A percentile compares a stretch with the other conserved stretches of the same genome.
phyloP scores from a whole-genome alignment of 2,329 filamentous ascomycete species.

The Coniochaeta prunicola region DNA sequence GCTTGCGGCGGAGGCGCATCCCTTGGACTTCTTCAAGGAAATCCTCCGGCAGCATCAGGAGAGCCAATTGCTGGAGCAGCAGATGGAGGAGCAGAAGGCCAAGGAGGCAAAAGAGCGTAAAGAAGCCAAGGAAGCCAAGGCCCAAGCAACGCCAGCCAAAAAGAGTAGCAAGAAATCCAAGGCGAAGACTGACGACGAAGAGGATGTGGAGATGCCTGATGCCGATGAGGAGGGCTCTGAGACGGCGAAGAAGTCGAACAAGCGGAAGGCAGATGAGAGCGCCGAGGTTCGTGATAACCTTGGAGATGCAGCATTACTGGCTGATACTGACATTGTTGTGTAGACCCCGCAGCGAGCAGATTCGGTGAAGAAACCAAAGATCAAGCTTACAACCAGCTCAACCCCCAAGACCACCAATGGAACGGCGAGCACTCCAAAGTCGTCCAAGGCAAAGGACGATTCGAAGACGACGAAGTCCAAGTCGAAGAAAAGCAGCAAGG shows the following conservation, averaged over 20 bases:
- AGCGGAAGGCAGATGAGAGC: slow-evolving; percentile 83
- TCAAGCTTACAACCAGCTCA: slow-evolving; percentile 55
- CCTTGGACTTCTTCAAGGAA: slow-evolving; percentile 76
- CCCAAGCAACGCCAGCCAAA: slow-evolving; percentile 29
- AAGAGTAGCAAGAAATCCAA: slow-evolving; percentile 34
- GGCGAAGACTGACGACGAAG: slow-evolving; percentile 44
- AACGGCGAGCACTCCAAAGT: slow-evolving; percentile 41
- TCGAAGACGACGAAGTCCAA: slow-evolving; percentile 33
- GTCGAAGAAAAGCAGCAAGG: slow-evolving; percentile 45
- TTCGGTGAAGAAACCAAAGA: slow-evolving; percentile 62
- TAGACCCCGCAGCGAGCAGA: slow-evolving; percentile 52
- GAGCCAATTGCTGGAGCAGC: slow-evolving; percentile 47
- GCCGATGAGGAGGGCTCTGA: slow-evolving; percentile 44
- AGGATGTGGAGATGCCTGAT: slow-evolving; percentile 56
- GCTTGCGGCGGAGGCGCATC: slow-evolving; percentile 70
- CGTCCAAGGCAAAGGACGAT: slow-evolving; percentile 44
- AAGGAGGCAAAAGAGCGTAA: neutral
- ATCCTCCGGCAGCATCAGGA: slow-evolving; percentile 66
- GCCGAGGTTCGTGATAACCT: slow-evolving; percentile 48
- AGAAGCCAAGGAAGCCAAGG: slow-evolving; percentile 31
- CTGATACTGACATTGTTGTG: neutral
- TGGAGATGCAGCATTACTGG: neutral
- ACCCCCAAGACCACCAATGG: slow-evolving; percentile 66
- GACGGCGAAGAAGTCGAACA: slow-evolving; percentile 53
- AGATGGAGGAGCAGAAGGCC: neutral